Percentiles rank a stretch among this genome's conserved stretches.
Conservation (phyloP, 1,284 basidiomycete species). For the Macrocybe sp. region DNA sequence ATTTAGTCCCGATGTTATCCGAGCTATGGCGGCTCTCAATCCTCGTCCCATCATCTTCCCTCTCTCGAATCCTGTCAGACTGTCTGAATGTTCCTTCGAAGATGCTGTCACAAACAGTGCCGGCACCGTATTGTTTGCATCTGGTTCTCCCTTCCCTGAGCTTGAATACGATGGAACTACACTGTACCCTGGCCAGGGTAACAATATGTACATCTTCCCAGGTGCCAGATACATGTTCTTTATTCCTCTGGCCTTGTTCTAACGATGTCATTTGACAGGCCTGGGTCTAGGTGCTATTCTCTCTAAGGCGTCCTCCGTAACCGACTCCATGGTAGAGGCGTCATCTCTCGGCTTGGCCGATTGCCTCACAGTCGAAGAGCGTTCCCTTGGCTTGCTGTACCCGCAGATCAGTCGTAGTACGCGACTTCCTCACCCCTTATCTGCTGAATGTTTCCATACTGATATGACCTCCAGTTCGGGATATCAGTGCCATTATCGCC, state of each 20-base stretch:
- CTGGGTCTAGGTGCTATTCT: constrained; percentile 81
- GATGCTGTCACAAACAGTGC: constrained; percentile 78
- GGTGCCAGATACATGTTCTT: constrained; percentile 31
- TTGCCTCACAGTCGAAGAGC: constrained; percentile 73
- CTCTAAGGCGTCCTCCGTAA: constrained; percentile 59
- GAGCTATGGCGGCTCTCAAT: constrained; percentile 83
- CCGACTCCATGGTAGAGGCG: constrained; percentile 77
- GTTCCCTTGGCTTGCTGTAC: constrained; percentile 60
- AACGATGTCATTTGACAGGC: constrained; percentile 35
- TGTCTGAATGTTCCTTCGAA: constrained; percentile 83
- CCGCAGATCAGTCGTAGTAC: constrained; percentile 69
- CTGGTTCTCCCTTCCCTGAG: constrained; percentile 84
- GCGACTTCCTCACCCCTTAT: constrained; percentile 14
- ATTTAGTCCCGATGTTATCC: constrained; percentile 74
- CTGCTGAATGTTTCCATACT: constrained; percentile 3
- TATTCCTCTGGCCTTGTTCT: constrained; percentile 14
- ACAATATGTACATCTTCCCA: constrained; percentile 85
- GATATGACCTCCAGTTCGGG: constrained; percentile 44
- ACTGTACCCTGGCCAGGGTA: constrained; percentile 85
- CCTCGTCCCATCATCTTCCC: constrained; percentile 92
- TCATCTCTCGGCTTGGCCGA: constrained; percentile 75
- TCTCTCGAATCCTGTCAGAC: constrained; percentile 87
- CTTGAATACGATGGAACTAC: constrained; percentile 53
- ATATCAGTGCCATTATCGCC: constrained; percentile 77
- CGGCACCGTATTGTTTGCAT: constrained; percentile 82